Conservation (phyloP, 1,284 basidiomycete species). For the Erythrobasidium hasegawianum region DNA sequence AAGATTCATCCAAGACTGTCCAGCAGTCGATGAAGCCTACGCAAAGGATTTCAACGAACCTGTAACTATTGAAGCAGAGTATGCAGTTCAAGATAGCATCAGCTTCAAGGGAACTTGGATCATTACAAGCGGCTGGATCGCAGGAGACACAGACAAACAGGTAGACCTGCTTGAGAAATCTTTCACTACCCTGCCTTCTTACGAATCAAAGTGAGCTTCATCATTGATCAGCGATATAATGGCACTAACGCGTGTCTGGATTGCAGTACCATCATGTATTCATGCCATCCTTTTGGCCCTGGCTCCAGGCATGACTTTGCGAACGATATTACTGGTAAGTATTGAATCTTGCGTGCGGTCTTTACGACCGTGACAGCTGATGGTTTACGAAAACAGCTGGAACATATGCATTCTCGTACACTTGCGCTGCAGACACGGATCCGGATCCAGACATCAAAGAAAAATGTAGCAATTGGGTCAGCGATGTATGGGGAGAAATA, state of each 20-base stretch:
- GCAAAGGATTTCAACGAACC: background rate
- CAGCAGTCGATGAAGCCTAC: background rate
- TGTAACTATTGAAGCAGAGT: slow-evolving; percentile 8
- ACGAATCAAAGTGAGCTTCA: slow-evolving; percentile 5
- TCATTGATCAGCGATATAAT: background rate
- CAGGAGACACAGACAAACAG: slow-evolving; percentile 6
- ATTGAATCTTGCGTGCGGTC: too few relatives aligned
- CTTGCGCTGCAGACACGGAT: slow-evolving; percentile 2
- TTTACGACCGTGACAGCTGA: too few relatives aligned
- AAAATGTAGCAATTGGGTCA: background rate
- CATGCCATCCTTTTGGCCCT: slow-evolving; percentile 4
- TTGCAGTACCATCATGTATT: slow-evolving; percentile 5
- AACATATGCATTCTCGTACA: slow-evolving; percentile 10
- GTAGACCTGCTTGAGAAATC: slow-evolving; percentile 1
- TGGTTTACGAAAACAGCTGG: background rate
- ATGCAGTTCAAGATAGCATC: slow-evolving; percentile 5
- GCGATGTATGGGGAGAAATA: slow-evolving; percentile 3
- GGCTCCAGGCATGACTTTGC: slow-evolving; percentile 2
- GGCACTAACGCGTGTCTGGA: background rate
- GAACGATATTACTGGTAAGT: slow-evolving; percentile 1
- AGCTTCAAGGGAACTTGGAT: slow-evolving; percentile 1
- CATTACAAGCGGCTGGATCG: slow-evolving; percentile 12
- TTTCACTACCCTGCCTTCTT: slow-evolving; percentile 1
- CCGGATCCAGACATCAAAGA: background rate
- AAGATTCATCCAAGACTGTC: background rate